Evolutionary conservation across 2,329 filamentous ascomycete genomes (phyloP), one percentile per base, ranked within the genome.

Genomic region (Phaeosphaeriaceae sp.): DNA sequence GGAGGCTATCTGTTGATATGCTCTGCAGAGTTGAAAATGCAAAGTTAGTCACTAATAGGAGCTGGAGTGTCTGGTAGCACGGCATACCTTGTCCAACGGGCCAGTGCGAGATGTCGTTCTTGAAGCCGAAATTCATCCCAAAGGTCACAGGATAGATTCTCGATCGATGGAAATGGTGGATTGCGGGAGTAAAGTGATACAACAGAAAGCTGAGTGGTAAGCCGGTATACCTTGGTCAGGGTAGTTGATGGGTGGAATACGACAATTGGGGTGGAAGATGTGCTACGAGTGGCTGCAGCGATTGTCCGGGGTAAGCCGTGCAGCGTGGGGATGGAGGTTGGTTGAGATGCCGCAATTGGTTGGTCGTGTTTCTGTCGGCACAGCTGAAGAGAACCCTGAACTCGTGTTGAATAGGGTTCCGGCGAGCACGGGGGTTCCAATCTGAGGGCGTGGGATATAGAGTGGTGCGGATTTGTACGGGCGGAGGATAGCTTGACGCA

Each of bases 51-150:
- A 49, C 31, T 25, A 27, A 27, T 20, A 40, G 31, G 22, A 15
- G 42, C 31, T 51, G 13, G 17, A 19, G 36, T 19, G n/a, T 24
- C 17, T 15, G 19, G 25, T n/a, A 17, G 25, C 13, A 36, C 3
- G 9, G 36, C 25, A 25, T 55, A 55, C 53, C 53, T 75, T 79
- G 78, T 79, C 78, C 78, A 46, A 79, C 77, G 62, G 78, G 78
- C 78, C 78, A 81, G 69, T 78, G 76, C 60, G 75, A 76, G 50
- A 62, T 72, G 62, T 76, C 60, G 69, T 76, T 77, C 63, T 79
- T 79, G 68, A 79, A 79, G 67, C 68, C 65, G 63, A 70, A 70
- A 70, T 79, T 78, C 77, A 79, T 78, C 55, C 74, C 75, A 69
- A 67, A 61, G 53, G 13, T 33, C 17, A 21, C 47, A 47, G 47